A percentile compares a stretch with the other conserved stretches of the same genome.
Conservation (phyloP, 495 filamentous ascomycete species). For the Neurospora terricola region DNA sequence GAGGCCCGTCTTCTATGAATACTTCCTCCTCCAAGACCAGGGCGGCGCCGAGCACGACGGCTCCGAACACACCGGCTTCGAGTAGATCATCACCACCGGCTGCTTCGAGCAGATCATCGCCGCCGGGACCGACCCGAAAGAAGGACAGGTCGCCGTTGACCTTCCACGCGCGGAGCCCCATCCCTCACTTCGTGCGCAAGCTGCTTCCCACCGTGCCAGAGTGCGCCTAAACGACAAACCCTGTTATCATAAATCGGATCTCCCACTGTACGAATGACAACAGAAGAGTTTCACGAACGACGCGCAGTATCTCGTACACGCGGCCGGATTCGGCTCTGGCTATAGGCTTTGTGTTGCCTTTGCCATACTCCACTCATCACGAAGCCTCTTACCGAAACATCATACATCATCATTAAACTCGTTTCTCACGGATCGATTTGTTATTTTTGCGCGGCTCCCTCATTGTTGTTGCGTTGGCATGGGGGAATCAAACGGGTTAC, state of each 20-base stretch:
- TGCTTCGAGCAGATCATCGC: slow-evolving; percentile 16
- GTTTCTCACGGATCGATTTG: slow-evolving; percentile 9
- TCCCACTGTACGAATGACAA: slow-evolving; percentile 17
- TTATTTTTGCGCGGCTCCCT: slow-evolving; percentile 7
- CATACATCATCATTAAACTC: slow-evolving; percentile 10
- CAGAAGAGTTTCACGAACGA: neutral
- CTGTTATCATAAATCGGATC: slow-evolving; percentile 11
- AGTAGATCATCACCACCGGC: slow-evolving; percentile 14
- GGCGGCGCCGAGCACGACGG: slow-evolving; percentile 16
- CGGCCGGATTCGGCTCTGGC: slow-evolving; percentile 13
- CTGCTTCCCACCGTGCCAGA: slow-evolving; percentile 28
- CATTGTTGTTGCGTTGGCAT: slow-evolving; percentile 2
- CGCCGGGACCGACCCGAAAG: slow-evolving; percentile 16
- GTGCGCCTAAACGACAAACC: slow-evolving; percentile 22
- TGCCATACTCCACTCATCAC: slow-evolving; percentile 13
- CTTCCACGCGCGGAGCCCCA: slow-evolving; percentile 27
- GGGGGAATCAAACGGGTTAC: slow-evolving; percentile 8
- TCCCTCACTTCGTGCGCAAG: slow-evolving; percentile 37
- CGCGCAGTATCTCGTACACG: slow-evolving; percentile 8
- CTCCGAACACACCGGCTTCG: slow-evolving; percentile 11
- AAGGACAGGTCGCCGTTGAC: slow-evolving; percentile 24
- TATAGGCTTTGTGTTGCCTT: slow-evolving; percentile 4
- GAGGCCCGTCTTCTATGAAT: slow-evolving; percentile 41
- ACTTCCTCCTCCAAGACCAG: slow-evolving; percentile 27
- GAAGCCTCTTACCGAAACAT: slow-evolving; percentile 4